Percentiles rank a stretch among this genome's conserved stretches.
Evolutionary conservation across 257 asterid species (phyloP).

Genomic region (Ligustrum vulgare): DNA sequence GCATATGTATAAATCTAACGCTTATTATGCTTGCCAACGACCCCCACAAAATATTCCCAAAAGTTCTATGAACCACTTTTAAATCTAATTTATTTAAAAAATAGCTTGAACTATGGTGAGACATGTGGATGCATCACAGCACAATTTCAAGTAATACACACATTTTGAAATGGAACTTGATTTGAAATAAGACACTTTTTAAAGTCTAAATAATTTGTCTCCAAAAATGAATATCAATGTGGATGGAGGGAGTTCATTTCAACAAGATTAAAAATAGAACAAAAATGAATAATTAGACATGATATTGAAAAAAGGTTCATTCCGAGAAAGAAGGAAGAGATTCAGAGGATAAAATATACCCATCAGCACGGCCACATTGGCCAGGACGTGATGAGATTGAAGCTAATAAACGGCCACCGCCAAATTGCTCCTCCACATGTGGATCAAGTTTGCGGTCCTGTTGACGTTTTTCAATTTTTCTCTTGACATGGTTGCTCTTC

Average conservation of each 20-base stretch:
- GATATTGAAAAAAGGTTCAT: neutral
- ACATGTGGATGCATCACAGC: too few species aligned
- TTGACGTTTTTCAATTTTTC: conserved; percentile 62
- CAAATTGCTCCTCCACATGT: conserved; percentile 64
- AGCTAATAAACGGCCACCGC: conserved; percentile 60
- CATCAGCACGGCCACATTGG: conserved; percentile 70
- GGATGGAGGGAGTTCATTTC: neutral
- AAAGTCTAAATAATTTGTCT: too few species aligned
- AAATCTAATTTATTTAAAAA: neutral
- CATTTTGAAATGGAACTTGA: neutral
- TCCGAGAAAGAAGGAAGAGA: neutral
- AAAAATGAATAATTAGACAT: too few species aligned
- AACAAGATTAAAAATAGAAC: neutral
- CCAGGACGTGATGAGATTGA: conserved; percentile 67
- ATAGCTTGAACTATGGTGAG: neutral
- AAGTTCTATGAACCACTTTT: too few species aligned
- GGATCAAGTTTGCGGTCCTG: conserved; percentile 55
- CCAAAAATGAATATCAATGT: too few species aligned
- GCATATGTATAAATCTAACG: neutral
- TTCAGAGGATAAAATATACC: conserved; percentile 30
- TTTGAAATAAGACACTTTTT: too few species aligned
- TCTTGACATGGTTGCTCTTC: conserved; percentile 59
- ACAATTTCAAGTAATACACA: too few species aligned
- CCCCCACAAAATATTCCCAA: too few species aligned
- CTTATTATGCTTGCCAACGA: neutral